A percentile compares a stretch with the other conserved stretches of the same genome.
These are phyloP conservation scores for Arbutus unedo DNA, from an alignment of 148 eudicot genomes.

Conservation along the genomic window DNA sequence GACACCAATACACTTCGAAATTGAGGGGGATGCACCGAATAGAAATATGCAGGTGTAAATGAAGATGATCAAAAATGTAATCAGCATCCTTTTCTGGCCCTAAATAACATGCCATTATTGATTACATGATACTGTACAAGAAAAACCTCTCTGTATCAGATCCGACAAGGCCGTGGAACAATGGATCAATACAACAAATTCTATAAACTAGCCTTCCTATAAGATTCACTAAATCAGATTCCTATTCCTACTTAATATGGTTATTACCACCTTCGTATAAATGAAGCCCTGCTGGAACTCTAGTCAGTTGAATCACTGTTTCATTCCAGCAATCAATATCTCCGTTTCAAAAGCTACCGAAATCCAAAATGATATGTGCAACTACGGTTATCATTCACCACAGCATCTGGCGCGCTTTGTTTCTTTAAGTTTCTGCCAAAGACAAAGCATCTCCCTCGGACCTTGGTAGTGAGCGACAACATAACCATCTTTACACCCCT, in stretches of 20 bases:
- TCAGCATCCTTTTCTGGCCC: background rate
- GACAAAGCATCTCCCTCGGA: slow-evolving; percentile 85
- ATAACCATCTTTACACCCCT: slow-evolving; percentile 76
- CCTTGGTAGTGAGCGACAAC: slow-evolving; percentile 92
- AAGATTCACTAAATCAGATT: background rate
- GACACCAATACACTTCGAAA: background rate
- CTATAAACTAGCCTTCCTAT: slow-evolving; percentile 1
- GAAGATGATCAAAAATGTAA: background rate
- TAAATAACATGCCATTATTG: background rate
- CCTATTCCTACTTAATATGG: background rate
- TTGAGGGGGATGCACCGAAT: background rate
- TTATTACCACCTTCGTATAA: background rate
- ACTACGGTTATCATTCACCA: slow-evolving; percentile 31
- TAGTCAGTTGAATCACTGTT: background rate
- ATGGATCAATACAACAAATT: background rate
- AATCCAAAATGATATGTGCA: background rate
- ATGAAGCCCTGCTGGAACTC: background rate
- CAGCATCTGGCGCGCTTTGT: slow-evolving; percentile 69
- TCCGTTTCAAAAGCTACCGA: background rate
- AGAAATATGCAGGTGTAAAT: background rate
- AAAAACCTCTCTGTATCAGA: slow-evolving; percentile 10
- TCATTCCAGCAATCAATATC: background rate
- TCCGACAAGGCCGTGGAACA: background rate
- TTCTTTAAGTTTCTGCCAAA: slow-evolving; percentile 95
- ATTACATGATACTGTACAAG: slow-evolving; percentile 1